Conservation (phyloP, 2,329 filamentous ascomycete genomes). For the Hypoxylon sp. region DNA sequence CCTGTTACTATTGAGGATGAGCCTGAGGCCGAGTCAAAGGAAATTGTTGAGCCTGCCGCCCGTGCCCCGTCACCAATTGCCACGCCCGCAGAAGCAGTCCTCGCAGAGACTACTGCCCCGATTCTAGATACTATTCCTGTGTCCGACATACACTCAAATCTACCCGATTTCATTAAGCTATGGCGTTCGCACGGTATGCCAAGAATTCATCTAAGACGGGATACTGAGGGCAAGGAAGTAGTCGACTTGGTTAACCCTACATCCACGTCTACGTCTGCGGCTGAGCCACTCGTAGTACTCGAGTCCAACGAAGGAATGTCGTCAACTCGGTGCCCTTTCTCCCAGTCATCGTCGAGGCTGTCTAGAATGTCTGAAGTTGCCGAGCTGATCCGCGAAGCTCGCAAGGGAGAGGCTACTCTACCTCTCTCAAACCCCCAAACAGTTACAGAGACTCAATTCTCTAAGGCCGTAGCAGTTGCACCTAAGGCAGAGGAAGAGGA, state of each 20-base stretch:
- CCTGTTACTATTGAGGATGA: conserved; percentile 42
- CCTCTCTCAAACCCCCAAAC: not conserved
- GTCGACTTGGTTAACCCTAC: conserved; percentile 47
- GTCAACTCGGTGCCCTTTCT: conserved; percentile 32
- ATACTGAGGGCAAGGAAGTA: conserved; percentile 46
- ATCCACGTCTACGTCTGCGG: conserved; percentile 7
- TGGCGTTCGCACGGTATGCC: conserved; percentile 50
- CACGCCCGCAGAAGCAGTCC: conserved; percentile 4
- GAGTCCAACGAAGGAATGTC: conserved; percentile 26
- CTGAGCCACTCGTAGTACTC: conserved; percentile 36
- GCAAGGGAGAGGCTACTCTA: conserved; percentile 10
- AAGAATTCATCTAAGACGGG: conserved; percentile 46
- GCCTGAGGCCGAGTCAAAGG: conserved; percentile 33
- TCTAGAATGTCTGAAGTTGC: conserved; percentile 28
- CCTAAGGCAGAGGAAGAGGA: conserved; percentile 22
- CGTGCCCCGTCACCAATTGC: conserved; percentile 12
- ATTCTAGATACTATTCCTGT: conserved; percentile 46
- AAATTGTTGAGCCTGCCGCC: conserved; percentile 12
- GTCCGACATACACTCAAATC: conserved; percentile 45
- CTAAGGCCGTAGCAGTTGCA: not conserved
- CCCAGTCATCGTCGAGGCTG: conserved; percentile 23
- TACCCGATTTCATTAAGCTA: conserved; percentile 48
- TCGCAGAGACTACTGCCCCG: conserved; percentile 18
- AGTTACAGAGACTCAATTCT: not conserved
- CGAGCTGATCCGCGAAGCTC: conserved; percentile 27